Base-by-base conservation (phyloP, 495 filamentous ascomycete genomes). In the Tuber magnatum region DNA sequence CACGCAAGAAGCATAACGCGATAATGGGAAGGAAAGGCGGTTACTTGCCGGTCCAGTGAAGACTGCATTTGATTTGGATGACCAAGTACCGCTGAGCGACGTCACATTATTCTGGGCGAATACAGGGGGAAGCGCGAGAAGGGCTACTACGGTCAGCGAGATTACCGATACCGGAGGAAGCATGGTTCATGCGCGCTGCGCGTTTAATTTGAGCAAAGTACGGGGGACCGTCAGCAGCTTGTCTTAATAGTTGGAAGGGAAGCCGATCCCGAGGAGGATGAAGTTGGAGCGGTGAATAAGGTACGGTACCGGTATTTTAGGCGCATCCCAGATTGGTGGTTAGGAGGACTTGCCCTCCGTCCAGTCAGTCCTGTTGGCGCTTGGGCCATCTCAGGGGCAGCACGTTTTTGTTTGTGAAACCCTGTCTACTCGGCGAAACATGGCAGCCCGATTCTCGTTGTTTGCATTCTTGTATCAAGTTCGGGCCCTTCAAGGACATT, bases 61-160 rank as follows among this genome's bases (percentile, higher is more conserved):
- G 42, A 92, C 91, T 44, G 88, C 87, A 78, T 87, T 87, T 56
- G 90, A 92, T 84, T 94, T 94, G 40, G 89, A 91, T 9, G 90
- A 89, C 92, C 92, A 94, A 73, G 92, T 94, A 70, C 92, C 92
- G 38, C 88, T 86, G 43, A 93, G 84, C 73, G 89, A 74, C 3
- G 72, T 79, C 42, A 75, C 77, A 61, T 79, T 78, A 2, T 68
- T 68, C 40, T 78, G 82, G 12, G 84, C 82, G 74, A 81, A 48
- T 0, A 68, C 48, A 61, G 43, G 35, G 28, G 46, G 40, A 28
- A 73, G 44, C 12, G 38, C 75, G 38, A 69, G 56, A 20, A 77
- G 61, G 32, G 71, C 24, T 44, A 78, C 24, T 44, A 78, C 22
- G 2, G 42, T 56, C 35, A 78, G 20, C 24, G 69, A 38, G 38